phyloP scores from a whole-genome alignment of 306 rosid genomes.

The Sicyos edulis region DNA sequence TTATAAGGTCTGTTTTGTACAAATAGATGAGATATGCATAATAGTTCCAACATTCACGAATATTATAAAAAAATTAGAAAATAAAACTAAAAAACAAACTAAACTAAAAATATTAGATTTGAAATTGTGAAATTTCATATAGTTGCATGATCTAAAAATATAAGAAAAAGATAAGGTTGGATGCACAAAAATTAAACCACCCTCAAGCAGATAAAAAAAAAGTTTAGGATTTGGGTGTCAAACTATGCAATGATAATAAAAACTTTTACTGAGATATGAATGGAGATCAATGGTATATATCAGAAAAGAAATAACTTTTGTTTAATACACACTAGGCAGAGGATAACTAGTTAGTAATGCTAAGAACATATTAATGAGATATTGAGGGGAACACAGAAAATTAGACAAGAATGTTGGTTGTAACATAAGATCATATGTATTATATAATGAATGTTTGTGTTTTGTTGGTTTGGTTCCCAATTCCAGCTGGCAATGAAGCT shows the following conservation, averaged over 20 bases:
- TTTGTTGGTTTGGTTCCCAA: constrained; percentile 11
- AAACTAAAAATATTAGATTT: not conserved
- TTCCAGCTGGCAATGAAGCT: not conserved
- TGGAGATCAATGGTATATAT: not conserved
- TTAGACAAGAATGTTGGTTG: constrained; percentile 5
- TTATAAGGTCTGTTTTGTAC: no score
- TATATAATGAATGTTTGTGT: constrained; percentile 3
- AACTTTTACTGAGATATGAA: not conserved
- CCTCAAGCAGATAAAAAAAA: not conserved
- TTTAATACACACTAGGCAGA: not conserved
- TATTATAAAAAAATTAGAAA: no score
- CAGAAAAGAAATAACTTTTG: no score
- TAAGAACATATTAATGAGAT: not conserved
- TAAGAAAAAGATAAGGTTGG: not conserved
- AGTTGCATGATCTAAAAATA: not conserved
- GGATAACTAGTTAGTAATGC: not conserved
- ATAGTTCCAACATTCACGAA: no score
- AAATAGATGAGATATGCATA: no score
- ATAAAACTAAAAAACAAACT: not conserved
- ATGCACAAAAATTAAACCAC: not conserved
- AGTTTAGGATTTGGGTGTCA: not conserved
- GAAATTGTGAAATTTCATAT: not conserved
- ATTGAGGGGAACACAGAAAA: constrained; percentile 6
- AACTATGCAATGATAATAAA: not conserved
- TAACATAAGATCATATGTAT: not conserved